Evolutionary conservation across 148 eudicot species (phyloP), one percentile per base, ranked within the genome.

Genomic region (Cornus florida): DNA sequence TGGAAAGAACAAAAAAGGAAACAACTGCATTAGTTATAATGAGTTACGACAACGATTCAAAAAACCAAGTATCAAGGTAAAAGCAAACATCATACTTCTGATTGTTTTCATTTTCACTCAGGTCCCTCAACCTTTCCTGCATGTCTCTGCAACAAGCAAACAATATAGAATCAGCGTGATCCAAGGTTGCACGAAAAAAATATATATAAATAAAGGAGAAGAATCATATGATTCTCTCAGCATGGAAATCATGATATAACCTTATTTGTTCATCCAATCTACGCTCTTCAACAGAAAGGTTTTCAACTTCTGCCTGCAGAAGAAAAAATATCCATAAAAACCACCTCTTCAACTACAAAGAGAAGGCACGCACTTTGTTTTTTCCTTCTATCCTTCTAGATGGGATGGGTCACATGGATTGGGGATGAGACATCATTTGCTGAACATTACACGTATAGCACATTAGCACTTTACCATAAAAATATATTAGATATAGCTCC

Each of bases 61-160:
- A 57, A 39, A 16, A 78, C 10, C 70, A 43, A 75, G 48, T 64
- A 48, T 10, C 14, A 59, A 73, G 57, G 73, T 38, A 73, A 56
- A 79, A 62, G 64, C 50, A 75, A 74, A 75, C 50, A 70, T 31
- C 35, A 48, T 86, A 92, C 97, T 85, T 90, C 74, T 92, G 95
- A 89, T 92, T 95, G 72, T 89, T 82, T 83, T 90, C 95, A 69
- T 92, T 93, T 88, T 95, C 97, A 83, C 97, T 95, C 78, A 93
- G 80, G 79, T 87, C 93, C 85, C 92, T 90, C 83, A 95, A 84
- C 76, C 85, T 90, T 87, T 90, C 97, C 78, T 96, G 95, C 91
- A 86, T 94, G 85, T 93, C 94, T 85, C 99, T 96, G 92, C 79
- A 88, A 86, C 73, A 83, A 70, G 66, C 24, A 53, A 22, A 71